Percentiles rank a stretch among this genome's conserved stretches.
Evolutionary conservation across 2,329 filamentous ascomycete genomes (phyloP).

Genomic region (Hypomyces perniciosus): DNA sequence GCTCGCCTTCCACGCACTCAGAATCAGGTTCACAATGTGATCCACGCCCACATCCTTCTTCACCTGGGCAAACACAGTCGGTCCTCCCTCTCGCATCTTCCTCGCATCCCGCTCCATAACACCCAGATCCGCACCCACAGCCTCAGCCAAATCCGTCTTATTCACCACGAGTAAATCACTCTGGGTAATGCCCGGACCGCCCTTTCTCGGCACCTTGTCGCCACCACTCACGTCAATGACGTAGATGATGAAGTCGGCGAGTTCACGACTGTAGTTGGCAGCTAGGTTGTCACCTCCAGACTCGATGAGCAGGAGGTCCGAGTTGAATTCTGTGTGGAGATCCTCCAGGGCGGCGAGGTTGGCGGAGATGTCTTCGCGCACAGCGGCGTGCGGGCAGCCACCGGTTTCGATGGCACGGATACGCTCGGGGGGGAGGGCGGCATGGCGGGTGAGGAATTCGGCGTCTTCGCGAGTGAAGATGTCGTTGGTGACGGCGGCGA

Average conservation of each 20-base stretch:
- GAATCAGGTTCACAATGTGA: constrained; percentile 79
- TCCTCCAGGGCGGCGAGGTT: constrained; percentile 92
- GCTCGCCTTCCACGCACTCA: constrained; percentile 88
- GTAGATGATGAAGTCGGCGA: constrained; percentile 97
- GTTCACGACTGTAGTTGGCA: constrained; percentile 89
- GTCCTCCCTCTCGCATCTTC: constrained; percentile 92
- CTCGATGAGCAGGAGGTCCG: constrained; percentile 89
- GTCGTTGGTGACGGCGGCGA: constrained; percentile 96
- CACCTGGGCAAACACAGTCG: constrained; percentile 95
- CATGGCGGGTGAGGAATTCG: constrained; percentile 87
- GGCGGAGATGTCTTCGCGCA: constrained; percentile 90
- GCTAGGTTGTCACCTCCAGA: constrained; percentile 94
- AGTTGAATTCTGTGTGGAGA: constrained; percentile 70
- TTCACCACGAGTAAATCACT: constrained; percentile 91
- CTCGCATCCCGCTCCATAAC: constrained; percentile 94
- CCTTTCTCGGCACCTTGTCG: constrained; percentile 94
- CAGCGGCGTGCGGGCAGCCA: constrained; percentile 92
- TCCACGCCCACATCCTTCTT: constrained; percentile 83
- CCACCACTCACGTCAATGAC: constrained; percentile 96
- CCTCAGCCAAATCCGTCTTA: constrained; percentile 90
- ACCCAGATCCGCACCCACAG: constrained; percentile 79
- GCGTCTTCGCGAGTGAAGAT: constrained; percentile 98
- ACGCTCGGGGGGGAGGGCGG: constrained; percentile 72
- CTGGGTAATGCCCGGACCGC: constrained; percentile 94
- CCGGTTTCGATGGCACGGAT: constrained; percentile 97